Conservation (phyloP, 164 flowering plant species). For the Protea cynaroides region DNA sequence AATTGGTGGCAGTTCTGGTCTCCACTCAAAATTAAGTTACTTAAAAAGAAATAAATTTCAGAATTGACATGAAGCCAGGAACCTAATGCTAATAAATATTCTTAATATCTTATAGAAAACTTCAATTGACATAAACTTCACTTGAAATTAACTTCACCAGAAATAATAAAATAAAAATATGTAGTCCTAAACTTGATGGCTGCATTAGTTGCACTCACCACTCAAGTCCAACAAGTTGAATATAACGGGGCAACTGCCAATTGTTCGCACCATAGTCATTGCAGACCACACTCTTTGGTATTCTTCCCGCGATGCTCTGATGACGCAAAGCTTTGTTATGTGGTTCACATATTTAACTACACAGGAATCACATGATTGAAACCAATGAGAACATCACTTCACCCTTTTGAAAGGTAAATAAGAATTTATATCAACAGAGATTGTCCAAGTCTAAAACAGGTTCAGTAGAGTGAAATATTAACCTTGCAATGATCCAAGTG, state of each 20-base stretch:
- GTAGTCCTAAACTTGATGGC: neutral
- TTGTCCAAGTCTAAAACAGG: neutral
- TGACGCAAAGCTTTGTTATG: slow-evolving; percentile 71
- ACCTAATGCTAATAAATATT: too few species aligned
- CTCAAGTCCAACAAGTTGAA: slow-evolving; percentile 68
- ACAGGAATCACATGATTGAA: slow-evolving; percentile 6
- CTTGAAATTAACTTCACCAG: too few species aligned
- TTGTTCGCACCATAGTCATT: slow-evolving; percentile 70
- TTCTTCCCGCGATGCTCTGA: slow-evolving; percentile 68
- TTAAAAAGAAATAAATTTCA: neutral
- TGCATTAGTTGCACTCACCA: slow-evolving; percentile 45
- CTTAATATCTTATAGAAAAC: too few species aligned
- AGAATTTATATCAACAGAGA: neutral
- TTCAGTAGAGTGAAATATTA: neutral
- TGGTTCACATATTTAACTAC: slow-evolving; percentile 90
- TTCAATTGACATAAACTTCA: too few species aligned
- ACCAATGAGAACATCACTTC: neutral
- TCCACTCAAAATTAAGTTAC: neutral
- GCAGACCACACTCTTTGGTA: slow-evolving; percentile 77
- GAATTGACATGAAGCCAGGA: too few species aligned
- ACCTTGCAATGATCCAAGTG: slow-evolving; percentile 73
- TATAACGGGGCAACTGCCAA: slow-evolving; percentile 65
- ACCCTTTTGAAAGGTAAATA: neutral
- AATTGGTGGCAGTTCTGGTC: neutral
- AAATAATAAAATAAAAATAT: too few species aligned